Percentiles rank a stretch among this genome's conserved stretches.
Conservation (phyloP, 768 basidiomycete genomes). For the Boletus speciosus region DNA sequence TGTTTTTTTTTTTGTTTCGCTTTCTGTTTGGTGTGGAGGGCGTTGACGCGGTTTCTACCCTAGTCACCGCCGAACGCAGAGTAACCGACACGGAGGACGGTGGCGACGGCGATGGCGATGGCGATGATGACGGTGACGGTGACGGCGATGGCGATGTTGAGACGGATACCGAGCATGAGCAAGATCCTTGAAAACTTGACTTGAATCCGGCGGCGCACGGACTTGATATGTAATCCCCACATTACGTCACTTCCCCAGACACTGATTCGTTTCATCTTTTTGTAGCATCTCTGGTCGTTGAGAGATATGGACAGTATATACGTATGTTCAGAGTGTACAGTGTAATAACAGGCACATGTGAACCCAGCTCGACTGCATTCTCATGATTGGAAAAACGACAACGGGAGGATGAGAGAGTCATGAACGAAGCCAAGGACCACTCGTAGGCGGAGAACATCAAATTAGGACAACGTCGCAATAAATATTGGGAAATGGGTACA, state of each 20-base stretch:
- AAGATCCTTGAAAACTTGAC: background rate
- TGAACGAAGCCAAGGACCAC: background rate
- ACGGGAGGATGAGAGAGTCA: background rate
- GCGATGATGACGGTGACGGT: background rate
- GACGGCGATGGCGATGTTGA: background rate
- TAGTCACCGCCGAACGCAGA: conserved; percentile 56
- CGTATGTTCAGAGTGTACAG: conserved; percentile 16
- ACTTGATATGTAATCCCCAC: background rate
- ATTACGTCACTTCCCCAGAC: no score
- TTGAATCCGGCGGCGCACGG: background rate
- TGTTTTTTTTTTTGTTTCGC: conserved; percentile 23
- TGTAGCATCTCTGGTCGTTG: background rate
- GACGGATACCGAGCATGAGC: background rate
- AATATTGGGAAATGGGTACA: conserved; percentile 22
- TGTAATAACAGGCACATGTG: conserved; percentile 23
- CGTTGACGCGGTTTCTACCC: background rate
- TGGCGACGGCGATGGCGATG: background rate
- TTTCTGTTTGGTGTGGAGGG: background rate
- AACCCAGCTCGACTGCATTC: conserved; percentile 9
- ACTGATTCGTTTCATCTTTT: background rate
- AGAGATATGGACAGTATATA: conserved; percentile 13
- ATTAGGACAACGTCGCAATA: conserved; percentile 5
- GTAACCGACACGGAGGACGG: conserved; percentile 21
- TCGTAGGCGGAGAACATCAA: background rate
- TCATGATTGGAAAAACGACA: background rate